These are phyloP conservation scores for Petasospora fabianii DNA, from an alignment of 1,139 yeast genomes.

Conservation along the genomic window DNA sequence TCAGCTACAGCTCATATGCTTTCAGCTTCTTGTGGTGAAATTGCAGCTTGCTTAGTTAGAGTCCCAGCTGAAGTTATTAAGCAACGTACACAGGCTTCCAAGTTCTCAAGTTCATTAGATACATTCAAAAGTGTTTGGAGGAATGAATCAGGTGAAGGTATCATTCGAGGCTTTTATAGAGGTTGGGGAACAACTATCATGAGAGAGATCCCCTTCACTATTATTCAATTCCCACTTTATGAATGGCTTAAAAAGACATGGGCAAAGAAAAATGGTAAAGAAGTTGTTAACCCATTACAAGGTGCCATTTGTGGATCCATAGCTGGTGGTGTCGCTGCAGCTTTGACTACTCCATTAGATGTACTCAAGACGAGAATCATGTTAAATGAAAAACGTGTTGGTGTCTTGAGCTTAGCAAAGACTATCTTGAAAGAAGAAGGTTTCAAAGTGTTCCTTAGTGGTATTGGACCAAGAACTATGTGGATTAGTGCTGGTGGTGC, in stretches of 20 bases:
- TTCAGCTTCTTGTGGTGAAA: conserved; percentile 85
- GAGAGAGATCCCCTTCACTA: conserved; percentile 94
- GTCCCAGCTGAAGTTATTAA: conserved; percentile 97
- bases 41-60: conserved; percentile 88
- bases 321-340: conserved; percentile 96
- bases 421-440: conserved; percentile 64
- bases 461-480: conserved; percentile 91
- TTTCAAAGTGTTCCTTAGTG: conserved; percentile 61
- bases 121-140: conserved; percentile 59
- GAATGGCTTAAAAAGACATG: conserved; percentile 69
- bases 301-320: conserved; percentile 94
- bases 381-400: conserved; percentile 56
- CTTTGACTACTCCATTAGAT: conserved; percentile 88
- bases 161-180: conserved; percentile 73
- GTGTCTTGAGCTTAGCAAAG: conserved; percentile 43
- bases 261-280: conserved; percentile 37
- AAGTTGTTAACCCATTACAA: conserved; percentile 53
- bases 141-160: conserved; percentile 72
- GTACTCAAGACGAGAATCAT: conserved; percentile 88
- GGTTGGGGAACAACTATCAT: conserved; percentile 92
- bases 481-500: conserved; percentile 99
- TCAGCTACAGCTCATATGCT: conserved; percentile 66
- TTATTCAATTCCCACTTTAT: conserved; percentile 91
- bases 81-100: conserved; percentile 85
- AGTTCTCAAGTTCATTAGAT: conserved; percentile 60